These are phyloP conservation scores for Tolypocladium album DNA, from an alignment of 2,329 filamentous ascomycete species.

Conservation along the genomic window DNA sequence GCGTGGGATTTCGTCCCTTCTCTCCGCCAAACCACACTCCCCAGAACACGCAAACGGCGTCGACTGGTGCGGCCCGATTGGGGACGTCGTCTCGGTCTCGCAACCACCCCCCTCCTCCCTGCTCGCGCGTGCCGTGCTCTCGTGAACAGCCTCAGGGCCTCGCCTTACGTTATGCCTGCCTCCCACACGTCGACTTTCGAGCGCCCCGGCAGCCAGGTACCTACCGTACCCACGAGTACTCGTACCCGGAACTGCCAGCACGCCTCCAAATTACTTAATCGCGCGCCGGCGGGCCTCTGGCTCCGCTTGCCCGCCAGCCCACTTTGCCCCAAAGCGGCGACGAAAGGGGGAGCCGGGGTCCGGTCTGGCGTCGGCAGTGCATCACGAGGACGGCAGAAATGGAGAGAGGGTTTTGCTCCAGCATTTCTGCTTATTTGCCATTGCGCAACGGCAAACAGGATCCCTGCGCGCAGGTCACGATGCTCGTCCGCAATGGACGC, in stretches of 20 bases:
- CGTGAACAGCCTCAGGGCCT: background rate
- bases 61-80: background rate
- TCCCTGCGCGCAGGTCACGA: slow-evolving; percentile 3
- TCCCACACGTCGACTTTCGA: background rate
- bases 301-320: background rate
- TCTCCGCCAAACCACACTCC: background rate
- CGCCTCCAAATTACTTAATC: background rate
- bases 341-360: slow-evolving; percentile 1
- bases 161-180: too few relatives aligned
- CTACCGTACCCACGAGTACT: background rate
- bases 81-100: background rate
- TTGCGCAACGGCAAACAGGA: background rate
- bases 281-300: background rate
- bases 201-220: background rate
- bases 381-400: slow-evolving; percentile 17
- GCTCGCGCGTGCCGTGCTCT: background rate
- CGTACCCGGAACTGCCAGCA: background rate
- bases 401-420: background rate
- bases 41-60: background rate
- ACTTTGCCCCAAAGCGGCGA: background rate
- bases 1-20: background rate
- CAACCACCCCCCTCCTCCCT: background rate
- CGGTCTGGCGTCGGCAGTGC: slow-evolving; percentile 9
- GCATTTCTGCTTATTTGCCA: background rate
- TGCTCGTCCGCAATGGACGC: background rate